Percentiles rank a stretch among this genome's conserved stretches.
phyloP scores from a whole-genome alignment of 306 rosid genomes.

The Glycine soja region DNA sequence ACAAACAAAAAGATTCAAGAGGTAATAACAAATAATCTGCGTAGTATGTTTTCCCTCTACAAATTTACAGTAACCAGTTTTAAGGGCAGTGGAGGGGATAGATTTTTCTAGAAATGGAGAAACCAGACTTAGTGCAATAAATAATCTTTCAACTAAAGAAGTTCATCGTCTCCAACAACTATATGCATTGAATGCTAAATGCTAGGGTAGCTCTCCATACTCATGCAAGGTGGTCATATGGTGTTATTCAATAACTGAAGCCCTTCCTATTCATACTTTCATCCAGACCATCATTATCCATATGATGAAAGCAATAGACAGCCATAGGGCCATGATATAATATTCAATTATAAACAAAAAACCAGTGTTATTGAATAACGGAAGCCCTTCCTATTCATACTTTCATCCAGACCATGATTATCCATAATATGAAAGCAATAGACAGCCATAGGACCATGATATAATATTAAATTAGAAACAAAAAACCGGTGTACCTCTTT shows the following conservation, averaged over 20 bases:
- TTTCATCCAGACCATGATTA: slow-evolving; percentile 37
- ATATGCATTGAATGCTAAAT: slow-evolving; percentile 32
- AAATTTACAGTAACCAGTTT: slow-evolving; percentile 9
- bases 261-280: slow-evolving; percentile 38
- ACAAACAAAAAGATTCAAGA: slow-evolving; percentile 10
- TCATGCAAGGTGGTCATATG: slow-evolving; percentile 14
- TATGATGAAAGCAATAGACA: slow-evolving; percentile 34
- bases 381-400: slow-evolving; percentile 37
- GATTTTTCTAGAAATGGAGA: slow-evolving; percentile 25
- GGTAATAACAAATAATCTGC: slow-evolving; percentile 4
- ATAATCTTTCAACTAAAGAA: slow-evolving; percentile 23
- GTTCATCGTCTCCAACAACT: slow-evolving; percentile 11
- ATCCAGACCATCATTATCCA: slow-evolving; percentile 27
- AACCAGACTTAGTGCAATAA: neutral
- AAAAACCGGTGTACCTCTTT: slow-evolving; percentile 75
- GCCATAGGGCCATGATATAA: slow-evolving; percentile 12
- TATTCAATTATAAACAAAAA: slow-evolving; percentile 40
- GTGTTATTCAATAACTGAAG: slow-evolving; percentile 32
- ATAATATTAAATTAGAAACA: slow-evolving; percentile 35
- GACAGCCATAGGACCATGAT: slow-evolving; percentile 19
- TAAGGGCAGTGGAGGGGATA: slow-evolving; percentile 18
- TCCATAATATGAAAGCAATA: neutral
- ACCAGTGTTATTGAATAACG: too few relatives aligned
- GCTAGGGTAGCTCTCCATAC: slow-evolving; percentile 24
- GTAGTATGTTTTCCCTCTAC: slow-evolving; percentile 8